Percentiles rank a stretch among this genome's conserved stretches.
These are phyloP conservation scores for Podaxis sp. DNA, from an alignment of 768 basidiomycete genomes.

Conservation along the genomic window DNA sequence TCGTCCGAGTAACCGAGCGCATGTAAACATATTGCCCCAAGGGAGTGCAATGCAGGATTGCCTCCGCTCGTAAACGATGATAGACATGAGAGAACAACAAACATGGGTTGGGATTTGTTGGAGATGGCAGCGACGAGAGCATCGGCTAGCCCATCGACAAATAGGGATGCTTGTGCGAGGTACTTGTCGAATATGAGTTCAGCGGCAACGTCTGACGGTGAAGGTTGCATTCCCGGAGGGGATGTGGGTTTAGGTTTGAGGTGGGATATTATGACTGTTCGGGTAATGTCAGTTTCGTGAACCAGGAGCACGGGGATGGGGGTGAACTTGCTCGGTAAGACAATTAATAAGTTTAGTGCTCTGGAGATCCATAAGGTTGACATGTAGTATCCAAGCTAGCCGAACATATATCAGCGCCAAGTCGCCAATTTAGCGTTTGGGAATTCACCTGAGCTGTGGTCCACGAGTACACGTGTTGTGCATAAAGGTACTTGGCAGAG, in stretches of 20 bases:
- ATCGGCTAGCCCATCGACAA: conserved; percentile 66
- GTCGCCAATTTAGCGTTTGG: not conserved
- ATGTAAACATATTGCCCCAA: conserved; percentile 65
- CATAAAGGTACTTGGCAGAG: conserved; percentile 76
- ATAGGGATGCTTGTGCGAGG: conserved; percentile 59
- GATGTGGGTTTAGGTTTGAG: conserved; percentile 48
- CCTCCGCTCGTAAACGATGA: conserved; percentile 66
- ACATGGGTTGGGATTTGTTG: conserved; percentile 45
- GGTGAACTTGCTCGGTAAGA: conserved; percentile 58
- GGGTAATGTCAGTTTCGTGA: not conserved
- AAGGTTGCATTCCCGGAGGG: conserved; percentile 20
- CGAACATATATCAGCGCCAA: conserved; percentile 2
- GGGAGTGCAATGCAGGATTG: conserved; percentile 65
- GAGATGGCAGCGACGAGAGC: conserved; percentile 52
- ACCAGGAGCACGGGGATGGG: not conserved
- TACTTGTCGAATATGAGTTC: conserved; percentile 68
- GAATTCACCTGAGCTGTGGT: conserved; percentile 44
- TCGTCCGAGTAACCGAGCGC: conserved; percentile 40
- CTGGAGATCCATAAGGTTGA: conserved; percentile 62
- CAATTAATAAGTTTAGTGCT: conserved; percentile 58
- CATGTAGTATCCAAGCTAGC: conserved; percentile 69
- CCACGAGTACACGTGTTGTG: conserved; percentile 69
- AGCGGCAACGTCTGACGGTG: conserved; percentile 43
- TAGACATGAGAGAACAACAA: conserved; percentile 56
- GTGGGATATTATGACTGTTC: conserved; percentile 52